Conservation (phyloP, 306 rosid genomes). For the Corylus americana region DNA sequence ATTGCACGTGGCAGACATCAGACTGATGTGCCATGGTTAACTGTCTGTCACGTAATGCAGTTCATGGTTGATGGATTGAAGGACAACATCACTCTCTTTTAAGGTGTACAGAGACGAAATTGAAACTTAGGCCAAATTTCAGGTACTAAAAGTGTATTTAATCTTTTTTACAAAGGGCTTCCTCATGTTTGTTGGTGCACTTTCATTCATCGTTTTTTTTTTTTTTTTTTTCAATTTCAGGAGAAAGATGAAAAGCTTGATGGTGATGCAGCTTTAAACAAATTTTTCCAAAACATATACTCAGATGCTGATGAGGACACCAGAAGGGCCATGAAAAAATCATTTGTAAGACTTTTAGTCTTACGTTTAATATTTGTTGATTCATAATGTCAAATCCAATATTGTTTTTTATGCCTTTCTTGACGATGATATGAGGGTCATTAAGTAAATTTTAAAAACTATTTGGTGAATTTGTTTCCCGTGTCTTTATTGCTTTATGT, state of each 20-base stretch:
- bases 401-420: not conserved
- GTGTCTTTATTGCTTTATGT: not conserved
- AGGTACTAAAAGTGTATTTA: not conserved
- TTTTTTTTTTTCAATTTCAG: slow-evolving; percentile 40
- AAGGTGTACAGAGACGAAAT: not conserved
- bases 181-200: not conserved
- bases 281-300: slow-evolving; percentile 83
- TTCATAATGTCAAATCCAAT: not conserved
- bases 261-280: slow-evolving; percentile 94
- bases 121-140: not conserved
- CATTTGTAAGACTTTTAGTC: slow-evolving; percentile 63
- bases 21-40: not conserved
- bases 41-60: not conserved
- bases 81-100: not conserved
- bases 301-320: slow-evolving; percentile 95
- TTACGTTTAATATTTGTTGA: not conserved
- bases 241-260: slow-evolving; percentile 95
- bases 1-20: not conserved
- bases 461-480: not conserved
- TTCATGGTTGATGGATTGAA: not conserved
- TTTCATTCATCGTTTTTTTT: slow-evolving; percentile 6
- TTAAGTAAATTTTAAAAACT: not conserved
- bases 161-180: not conserved
- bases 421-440: not conserved
- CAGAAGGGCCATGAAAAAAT: slow-evolving; percentile 87